These are phyloP conservation scores for Colletotrichum cereale DNA, from an alignment of 2,329 filamentous ascomycete genomes.

Conservation along the genomic window DNA sequence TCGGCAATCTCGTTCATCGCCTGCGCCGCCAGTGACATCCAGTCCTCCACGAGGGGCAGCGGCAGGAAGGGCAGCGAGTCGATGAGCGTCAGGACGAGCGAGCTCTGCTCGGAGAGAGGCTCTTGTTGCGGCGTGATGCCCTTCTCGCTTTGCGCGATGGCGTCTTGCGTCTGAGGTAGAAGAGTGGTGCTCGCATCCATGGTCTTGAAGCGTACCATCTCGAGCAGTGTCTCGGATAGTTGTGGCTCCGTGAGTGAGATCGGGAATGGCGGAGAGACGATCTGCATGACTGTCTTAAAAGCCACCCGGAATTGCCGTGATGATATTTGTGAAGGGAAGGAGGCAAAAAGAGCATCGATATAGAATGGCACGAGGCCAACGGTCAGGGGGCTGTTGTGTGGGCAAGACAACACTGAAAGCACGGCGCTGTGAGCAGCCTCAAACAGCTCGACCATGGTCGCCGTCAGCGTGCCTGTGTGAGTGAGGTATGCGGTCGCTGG, in stretches of 20 bases:
- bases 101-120: constrained; percentile 80
- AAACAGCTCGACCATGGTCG: constrained; percentile 73
- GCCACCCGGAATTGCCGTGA: constrained; percentile 89
- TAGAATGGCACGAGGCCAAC: constrained; percentile 84
- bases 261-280: constrained; percentile 83
- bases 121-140: constrained; percentile 44
- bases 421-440: constrained; percentile 89
- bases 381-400: constrained; percentile 79
- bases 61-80: constrained; percentile 83
- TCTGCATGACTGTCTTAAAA: constrained; percentile 86
- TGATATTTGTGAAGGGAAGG: constrained; percentile 84
- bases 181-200: constrained; percentile 60
- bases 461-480: constrained; percentile 56
- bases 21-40: constrained; percentile 79
- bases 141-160: constrained; percentile 46
- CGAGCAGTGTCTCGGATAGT: constrained; percentile 83
- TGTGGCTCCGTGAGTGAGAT: constrained; percentile 80
- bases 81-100: constrained; percentile 80
- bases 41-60: constrained; percentile 79
- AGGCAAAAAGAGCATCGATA: constrained; percentile 81
- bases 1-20: constrained; percentile 75
- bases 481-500: constrained; percentile 81
- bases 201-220: constrained; percentile 79
- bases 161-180: constrained; percentile 55
- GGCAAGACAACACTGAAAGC: constrained; percentile 83